Base-by-base conservation (phyloP, 2,329 filamentous ascomycete species). In the Fusarium verrucosum region DNA sequence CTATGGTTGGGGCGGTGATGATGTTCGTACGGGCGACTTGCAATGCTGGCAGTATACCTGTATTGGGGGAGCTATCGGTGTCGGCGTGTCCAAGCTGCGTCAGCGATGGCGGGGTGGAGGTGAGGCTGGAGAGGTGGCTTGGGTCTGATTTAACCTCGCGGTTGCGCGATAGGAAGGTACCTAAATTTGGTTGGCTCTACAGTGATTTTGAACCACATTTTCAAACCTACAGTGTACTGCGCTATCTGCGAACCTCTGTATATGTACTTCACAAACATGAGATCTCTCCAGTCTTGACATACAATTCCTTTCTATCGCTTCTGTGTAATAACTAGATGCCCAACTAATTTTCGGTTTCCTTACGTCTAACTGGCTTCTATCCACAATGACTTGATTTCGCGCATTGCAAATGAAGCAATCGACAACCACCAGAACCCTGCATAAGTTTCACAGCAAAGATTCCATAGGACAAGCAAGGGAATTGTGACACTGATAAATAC, bases 61-160 rank as follows among this genome's bases (percentile, higher is more conserved):
- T 38, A 37, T 50, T 32, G 26, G 50, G 40, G 55, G 47, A 64
- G 63, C 53, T 65, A 44, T 63, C 52, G 52, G 62, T 60, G 53
- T 66, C 40, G 47, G 52, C 38, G 59, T 62, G 55, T 55, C 50
- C 42, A 53, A 63, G 71, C 71, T 75, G 74, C 73, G 73, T 75
- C 73, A 75, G 73, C 66, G 64, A 68, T 70, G 68, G 73, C 59
- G 73, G 73, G 73, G 73, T 68, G 68, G 61, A 58, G 69, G 45
- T 61, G 70, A 72, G 70, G 70, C 70, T 72, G 65, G 60, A 54
- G 32, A 57, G 42, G 60, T 71, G 62, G 62, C 51, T 61, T 65
- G 52, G 50, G 54, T 33, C 41, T 35, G 19, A 16, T 25, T 30
- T 25, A 30, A 17, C 41, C 52, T 40, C 3, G 4, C 16, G 20